Percentiles rank a stretch among this genome's conserved stretches.
These are phyloP conservation scores for Wickerhamiella kurtzmanii DNA, from an alignment of 805 yeast species.

Conservation along the genomic window DNA sequence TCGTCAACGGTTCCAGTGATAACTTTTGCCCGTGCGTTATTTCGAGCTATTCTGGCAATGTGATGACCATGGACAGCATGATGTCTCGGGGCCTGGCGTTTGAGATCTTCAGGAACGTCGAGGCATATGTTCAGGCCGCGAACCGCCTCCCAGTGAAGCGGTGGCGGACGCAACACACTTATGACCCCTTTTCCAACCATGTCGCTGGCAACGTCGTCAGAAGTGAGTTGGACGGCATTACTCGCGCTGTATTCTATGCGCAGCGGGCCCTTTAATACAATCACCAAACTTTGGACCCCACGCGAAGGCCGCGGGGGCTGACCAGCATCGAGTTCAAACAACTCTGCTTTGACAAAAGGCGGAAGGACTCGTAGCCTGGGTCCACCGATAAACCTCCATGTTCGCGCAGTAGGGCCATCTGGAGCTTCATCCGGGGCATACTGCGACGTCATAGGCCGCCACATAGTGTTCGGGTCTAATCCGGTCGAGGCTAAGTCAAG, in stretches of 20 bases:
- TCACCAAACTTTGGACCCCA: conserved; percentile 16
- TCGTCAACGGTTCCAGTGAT: conserved; percentile 16
- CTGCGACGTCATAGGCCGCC: neutral
- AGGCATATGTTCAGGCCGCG: conserved; percentile 13
- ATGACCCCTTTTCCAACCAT: conserved; percentile 19
- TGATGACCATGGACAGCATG: conserved; percentile 11
- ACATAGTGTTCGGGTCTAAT: neutral
- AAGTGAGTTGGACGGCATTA: conserved; percentile 12
- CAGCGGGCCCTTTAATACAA: conserved; percentile 11
- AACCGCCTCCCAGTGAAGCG: conserved; percentile 2
- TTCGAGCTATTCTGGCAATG: conserved; percentile 3
- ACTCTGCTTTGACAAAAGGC: conserved; percentile 18
- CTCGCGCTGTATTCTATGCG: conserved; percentile 13
- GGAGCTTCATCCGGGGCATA: neutral
- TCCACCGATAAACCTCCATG: conserved; percentile 12
- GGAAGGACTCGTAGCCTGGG: conserved; percentile 13
- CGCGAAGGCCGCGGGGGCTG: conserved; percentile 18
- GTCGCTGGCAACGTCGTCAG: conserved; percentile 15
- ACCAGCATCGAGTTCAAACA: conserved; percentile 15
- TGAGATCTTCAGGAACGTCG: conserved; percentile 18
- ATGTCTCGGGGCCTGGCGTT: conserved; percentile 15
- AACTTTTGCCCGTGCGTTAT: conserved; percentile 8
- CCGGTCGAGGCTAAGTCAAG: neutral
- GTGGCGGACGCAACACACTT: conserved; percentile 7
- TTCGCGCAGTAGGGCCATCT: neutral